Percentiles rank a stretch among this genome's conserved stretches.
Conservation (phyloP, 169 alveolate genomes). For the Plasmodium fragile region DNA sequence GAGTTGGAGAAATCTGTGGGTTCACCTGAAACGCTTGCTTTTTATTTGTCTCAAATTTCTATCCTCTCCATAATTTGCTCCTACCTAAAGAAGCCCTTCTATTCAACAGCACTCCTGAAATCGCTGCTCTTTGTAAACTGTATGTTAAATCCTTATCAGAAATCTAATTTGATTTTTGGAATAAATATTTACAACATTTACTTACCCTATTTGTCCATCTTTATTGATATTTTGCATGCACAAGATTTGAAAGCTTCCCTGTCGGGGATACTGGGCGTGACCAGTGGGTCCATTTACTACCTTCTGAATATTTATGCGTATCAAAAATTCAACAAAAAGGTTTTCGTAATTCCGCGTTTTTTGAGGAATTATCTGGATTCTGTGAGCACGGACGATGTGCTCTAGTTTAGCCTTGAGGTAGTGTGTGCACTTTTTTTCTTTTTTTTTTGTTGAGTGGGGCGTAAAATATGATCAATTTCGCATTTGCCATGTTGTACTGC, state of each 20-base stretch:
- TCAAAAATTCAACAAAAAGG: constrained; percentile 45
- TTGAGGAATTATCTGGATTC: constrained; percentile 62
- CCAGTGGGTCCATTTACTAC: constrained; percentile 70
- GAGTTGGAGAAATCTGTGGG: constrained; percentile 41
- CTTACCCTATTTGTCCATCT: constrained; percentile 64
- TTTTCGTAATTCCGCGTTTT: constrained; percentile 39
- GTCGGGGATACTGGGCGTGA: constrained; percentile 66
- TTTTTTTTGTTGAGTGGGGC: not conserved
- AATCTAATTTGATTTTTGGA: constrained; percentile 68
- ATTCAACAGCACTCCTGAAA: constrained; percentile 57
- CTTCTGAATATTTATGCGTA: constrained; percentile 38
- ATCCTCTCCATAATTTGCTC: constrained; percentile 52
- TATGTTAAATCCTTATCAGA: constrained; percentile 68
- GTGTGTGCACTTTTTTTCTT: not conserved
- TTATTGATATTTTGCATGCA: constrained; percentile 70
- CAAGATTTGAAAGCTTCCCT: constrained; percentile 68
- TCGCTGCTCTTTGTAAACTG: constrained; percentile 61
- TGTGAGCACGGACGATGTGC: constrained; percentile 7
- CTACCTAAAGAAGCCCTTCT: constrained; percentile 60
- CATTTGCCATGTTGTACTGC: not conserved
- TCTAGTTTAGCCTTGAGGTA: not conserved
- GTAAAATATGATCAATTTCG: not conserved
- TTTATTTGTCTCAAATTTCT: constrained; percentile 61
- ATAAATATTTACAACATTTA: constrained; percentile 59
- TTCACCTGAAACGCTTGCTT: constrained; percentile 57